phyloP scores from a whole-genome alignment of 2,329 filamentous ascomycete genomes.

The Colletotrichum sp. region DNA sequence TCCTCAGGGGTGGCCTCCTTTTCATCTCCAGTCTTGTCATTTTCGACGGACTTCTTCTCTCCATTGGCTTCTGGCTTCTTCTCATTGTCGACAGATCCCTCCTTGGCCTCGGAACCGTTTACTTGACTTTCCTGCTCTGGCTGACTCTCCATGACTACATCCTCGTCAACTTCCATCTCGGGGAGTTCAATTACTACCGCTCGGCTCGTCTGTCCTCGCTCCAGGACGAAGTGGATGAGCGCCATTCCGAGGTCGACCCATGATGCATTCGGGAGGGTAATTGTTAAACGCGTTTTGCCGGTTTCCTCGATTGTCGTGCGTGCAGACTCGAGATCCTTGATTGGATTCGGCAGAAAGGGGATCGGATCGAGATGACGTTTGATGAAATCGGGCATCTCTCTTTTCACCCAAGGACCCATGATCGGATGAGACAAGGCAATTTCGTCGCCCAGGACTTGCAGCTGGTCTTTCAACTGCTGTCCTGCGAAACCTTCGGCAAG shows the following conservation, averaged over 20 bases:
- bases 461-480: slow-evolving; percentile 62
- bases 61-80: background rate
- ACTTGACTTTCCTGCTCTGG: slow-evolving; percentile 5
- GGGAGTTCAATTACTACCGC: slow-evolving; percentile 41
- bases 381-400: slow-evolving; percentile 54
- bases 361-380: slow-evolving; percentile 64
- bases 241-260: slow-evolving; percentile 50
- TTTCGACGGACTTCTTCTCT: slow-evolving; percentile 1
- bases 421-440: slow-evolving; percentile 65
- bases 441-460: slow-evolving; percentile 58
- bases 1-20: background rate
- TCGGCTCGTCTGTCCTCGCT: slow-evolving; percentile 37
- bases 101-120: slow-evolving; percentile 24
- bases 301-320: slow-evolving; percentile 9
- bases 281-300: slow-evolving; percentile 24
- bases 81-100: slow-evolving; percentile 40
- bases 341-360: slow-evolving; percentile 64
- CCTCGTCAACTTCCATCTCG: slow-evolving; percentile 36
- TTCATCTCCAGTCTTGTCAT: slow-evolving; percentile 1
- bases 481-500: slow-evolving; percentile 68
- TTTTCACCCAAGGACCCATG: slow-evolving; percentile 62
- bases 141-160: slow-evolving; percentile 31
- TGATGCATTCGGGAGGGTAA: slow-evolving; percentile 37
- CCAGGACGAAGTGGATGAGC: slow-evolving; percentile 38
- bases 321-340: slow-evolving; percentile 36